Base-by-base conservation (phyloP, 768 basidiomycete genomes). In the Hygrocybe punicea region DNA sequence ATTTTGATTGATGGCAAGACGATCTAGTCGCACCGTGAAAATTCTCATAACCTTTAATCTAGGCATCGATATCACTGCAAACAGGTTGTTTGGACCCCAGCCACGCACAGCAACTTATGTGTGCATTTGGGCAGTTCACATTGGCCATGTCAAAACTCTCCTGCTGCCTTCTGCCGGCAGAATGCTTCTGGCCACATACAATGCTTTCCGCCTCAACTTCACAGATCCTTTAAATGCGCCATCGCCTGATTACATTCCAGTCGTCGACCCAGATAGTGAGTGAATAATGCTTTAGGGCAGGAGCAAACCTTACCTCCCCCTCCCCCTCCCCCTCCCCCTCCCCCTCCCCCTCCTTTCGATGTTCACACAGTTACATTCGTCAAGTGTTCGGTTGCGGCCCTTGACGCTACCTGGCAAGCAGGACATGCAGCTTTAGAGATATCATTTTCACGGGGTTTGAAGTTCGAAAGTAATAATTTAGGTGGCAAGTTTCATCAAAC, bases 81-180 rank as follows among this genome's bases (percentile, higher is more conserved):
- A 97, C 66, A 84, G 95, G 23, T 74, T 98, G 10, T 96, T 97
- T 65, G 96, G 96, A 7, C 91, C 91, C 11, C 84, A 85, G 57
- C 96, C 96, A 6, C 81, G 83, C 3, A 90, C 89, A 0, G 73
- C 89, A 2, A 86, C 93, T 1, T 98, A 98, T 65, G 76, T 96
- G 5, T 98, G 95, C 67, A 81, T 97, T 13, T 98, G 96, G 96
- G 93, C 96, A 65, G 81, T 95, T 45, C 73, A 73, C n/a, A 35
- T 93, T 16, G 92, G 92, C 6, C 67, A 77, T 34, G 66, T 91
- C 47, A 85, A 83, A 63, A 78, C 78, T 0, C 65, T 78, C 23
- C 58, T 86, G 17, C 81, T 86, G 2, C 82, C 85, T 7, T 67
- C 71, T 14, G 81, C 91, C 61, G 73, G 73, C 5, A 72, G 75